Evolutionary conservation across 179 eudicot species (phyloP), one percentile per base, ranked within the genome.

Genomic region (Drosera spatulata): DNA sequence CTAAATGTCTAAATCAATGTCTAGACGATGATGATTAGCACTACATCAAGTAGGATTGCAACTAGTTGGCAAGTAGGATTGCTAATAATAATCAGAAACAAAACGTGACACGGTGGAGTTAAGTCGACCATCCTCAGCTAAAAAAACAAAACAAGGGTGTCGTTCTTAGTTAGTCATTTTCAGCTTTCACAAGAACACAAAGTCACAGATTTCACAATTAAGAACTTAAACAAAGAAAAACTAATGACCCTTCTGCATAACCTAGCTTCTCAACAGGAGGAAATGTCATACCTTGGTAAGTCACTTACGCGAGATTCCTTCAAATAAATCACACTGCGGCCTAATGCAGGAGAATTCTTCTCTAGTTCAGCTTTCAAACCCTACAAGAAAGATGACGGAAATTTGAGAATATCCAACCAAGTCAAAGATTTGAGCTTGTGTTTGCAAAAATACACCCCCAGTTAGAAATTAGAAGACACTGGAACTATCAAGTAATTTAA

Each of bases 291-390:
- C 96, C 87, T 86, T 59, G 99, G 93, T 80, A 93, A 79, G 59
- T 83, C 88, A 69, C 71, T 93, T 58, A 93, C 84, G 64, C 73
- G 86, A 7, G 99, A 89, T 75, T 89, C 95, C 76, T 89, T 89
- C 13, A 81, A 10, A 72, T 89, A 89, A 56, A 84, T 13, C 55
- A 96, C 96, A 81, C 86, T 93, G 52, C 90, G 93, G 33, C 95
- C 90, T 69, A 93, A 72, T 60, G 88, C 66, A 73, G 95, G 95
- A 44, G 99, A 93, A 62, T 84, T 85, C 71, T 89, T 93, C 68
- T 86, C 96, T 64, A 93, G 72, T 66, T 89, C 96, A 56, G 95
- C 86, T 77, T 86, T 93, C 51, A 93, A 72, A 64, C 82, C 99
- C 99, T 93, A 82, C 62, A 80, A 61, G 50, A 50, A 61, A 48